Evolutionary conservation across 2,329 filamentous ascomycete genomes (phyloP).

Genomic region (Simplicillium sp.): DNA sequence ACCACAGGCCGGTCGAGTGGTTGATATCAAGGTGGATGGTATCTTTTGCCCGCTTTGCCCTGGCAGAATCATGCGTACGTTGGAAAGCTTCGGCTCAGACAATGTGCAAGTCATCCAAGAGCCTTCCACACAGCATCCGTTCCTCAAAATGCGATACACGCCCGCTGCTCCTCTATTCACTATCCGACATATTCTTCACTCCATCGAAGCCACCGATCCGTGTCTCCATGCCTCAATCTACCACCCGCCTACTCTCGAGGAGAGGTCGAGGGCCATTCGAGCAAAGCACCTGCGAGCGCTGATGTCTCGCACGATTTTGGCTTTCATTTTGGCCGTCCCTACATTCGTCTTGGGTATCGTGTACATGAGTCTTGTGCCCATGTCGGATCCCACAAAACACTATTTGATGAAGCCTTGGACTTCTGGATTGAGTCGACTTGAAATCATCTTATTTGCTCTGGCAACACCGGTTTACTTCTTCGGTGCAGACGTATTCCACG

Average conservation of each 20-base stretch:
- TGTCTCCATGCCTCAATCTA: conserved; percentile 61
- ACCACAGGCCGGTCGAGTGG: conserved; percentile 34
- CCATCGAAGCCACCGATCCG: conserved; percentile 57
- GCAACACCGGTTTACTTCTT: conserved; percentile 83
- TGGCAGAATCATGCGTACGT: conserved; percentile 40
- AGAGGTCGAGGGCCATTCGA: conserved; percentile 66
- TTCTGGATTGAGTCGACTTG: conserved; percentile 63
- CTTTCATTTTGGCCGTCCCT: conserved; percentile 63
- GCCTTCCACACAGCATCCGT: conserved; percentile 51
- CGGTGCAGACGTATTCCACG: conserved; percentile 77
- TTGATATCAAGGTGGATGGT: conserved; percentile 59
- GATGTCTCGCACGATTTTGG: conserved; percentile 60
- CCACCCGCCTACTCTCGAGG: conserved; percentile 75
- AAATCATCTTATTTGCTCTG: conserved; percentile 72
- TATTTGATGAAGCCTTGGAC: conserved; percentile 64
- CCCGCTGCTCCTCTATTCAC: conserved; percentile 63
- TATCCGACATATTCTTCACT: conserved; percentile 61
- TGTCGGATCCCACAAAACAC: conserved; percentile 43
- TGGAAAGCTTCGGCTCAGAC: conserved; percentile 41
- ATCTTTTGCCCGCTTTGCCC: conserved; percentile 70
- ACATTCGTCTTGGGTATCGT: conserved; percentile 83
- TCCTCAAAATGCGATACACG: conserved; percentile 61
- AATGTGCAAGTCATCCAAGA: conserved; percentile 42
- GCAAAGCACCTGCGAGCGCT: conserved; percentile 59
- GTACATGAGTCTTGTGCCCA: conserved; percentile 75